Conservation (phyloP, 148 eudicot species). For the Rhododendron vialii region DNA sequence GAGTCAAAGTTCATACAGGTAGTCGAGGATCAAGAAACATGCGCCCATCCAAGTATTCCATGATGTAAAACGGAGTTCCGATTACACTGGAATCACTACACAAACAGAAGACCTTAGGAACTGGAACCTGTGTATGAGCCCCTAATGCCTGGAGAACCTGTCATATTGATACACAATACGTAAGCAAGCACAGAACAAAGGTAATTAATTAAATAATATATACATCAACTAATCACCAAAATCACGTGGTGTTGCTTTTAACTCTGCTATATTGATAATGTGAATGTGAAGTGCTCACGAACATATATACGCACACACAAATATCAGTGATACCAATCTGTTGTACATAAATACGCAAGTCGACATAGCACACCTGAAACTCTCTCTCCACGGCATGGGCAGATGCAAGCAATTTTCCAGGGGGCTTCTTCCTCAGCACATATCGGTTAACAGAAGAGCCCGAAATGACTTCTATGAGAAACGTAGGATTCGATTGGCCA, state of each 20-base stretch:
- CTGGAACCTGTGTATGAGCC: conserved; percentile 66
- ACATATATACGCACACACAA: neutral
- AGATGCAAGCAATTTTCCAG: conserved; percentile 76
- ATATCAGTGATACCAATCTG: neutral
- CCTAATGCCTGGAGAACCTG: conserved; percentile 88
- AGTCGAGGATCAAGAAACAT: conserved; percentile 66
- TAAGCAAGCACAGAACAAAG: neutral
- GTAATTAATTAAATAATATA: neutral
- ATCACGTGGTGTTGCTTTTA: neutral
- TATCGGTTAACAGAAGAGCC: conserved; percentile 45
- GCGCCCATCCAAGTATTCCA: conserved; percentile 97
- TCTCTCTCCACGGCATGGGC: conserved; percentile 99
- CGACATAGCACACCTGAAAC: conserved; percentile 45
- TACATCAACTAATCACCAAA: neutral
- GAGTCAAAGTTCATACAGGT: conserved; percentile 47
- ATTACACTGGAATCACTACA: conserved; percentile 79
- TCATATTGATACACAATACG: neutral
- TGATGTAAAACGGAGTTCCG: conserved; percentile 91
- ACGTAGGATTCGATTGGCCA: conserved; percentile 96
- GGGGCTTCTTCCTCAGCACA: conserved; percentile 90
- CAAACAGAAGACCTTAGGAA: conserved; percentile 84
- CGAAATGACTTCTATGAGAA: conserved; percentile 53
- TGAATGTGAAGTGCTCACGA: neutral
- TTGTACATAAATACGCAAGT: neutral
- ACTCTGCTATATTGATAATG: neutral